Base-by-base conservation (phyloP, 768 basidiomycete species). In the Lentinus tigrinus region DNA sequence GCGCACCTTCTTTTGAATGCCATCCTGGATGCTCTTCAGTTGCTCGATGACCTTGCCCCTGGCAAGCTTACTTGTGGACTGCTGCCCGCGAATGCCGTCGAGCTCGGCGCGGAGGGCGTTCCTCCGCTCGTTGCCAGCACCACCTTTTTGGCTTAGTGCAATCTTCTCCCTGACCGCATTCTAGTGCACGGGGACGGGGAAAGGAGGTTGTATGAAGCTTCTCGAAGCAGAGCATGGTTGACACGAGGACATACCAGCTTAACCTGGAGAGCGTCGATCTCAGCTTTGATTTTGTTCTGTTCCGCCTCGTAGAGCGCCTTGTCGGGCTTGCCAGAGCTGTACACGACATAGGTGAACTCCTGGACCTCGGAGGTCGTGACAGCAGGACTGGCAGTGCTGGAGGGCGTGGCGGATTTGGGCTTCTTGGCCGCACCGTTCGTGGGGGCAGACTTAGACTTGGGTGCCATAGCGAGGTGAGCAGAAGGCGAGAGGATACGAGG, bases 281-380 rank as follows among this genome's bases (percentile, higher is more conserved):
- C 89, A 24, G 79, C 74, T 73, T 89, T 93, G 63, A 95, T 76
- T 67, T 74, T 84, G 52, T 89, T 86, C 74, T 95, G 93, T 75
- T 98, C 94, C 9, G 79, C 81, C 52, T 97, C 91, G 71, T 89
- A 89, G n/a, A 73, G 76, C 47, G 80, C 81, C 74, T 93, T 94
- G 81, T 97, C 95, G 31, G 95, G 95, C 70, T 79, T 91, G 43
- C 82, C 85, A 46, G 77, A 72, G n/a, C 66, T 68, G 38, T 68
- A 70, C 36, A 34, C 47, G 9, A 44, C 55, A 19, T 47, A 46
- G 16, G 61, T 34, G 38, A 58, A 47, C 43, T 66, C 62, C 56
- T 60, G 52, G 42, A 59, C 50, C 28, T 55, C 58, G 64, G 65
- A 64, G 17, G 68, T 60, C n/a, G 71, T 65, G 5, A 72, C 66